Base-by-base conservation (phyloP, 768 basidiomycete species). In the Paxillus rubicundulus region DNA sequence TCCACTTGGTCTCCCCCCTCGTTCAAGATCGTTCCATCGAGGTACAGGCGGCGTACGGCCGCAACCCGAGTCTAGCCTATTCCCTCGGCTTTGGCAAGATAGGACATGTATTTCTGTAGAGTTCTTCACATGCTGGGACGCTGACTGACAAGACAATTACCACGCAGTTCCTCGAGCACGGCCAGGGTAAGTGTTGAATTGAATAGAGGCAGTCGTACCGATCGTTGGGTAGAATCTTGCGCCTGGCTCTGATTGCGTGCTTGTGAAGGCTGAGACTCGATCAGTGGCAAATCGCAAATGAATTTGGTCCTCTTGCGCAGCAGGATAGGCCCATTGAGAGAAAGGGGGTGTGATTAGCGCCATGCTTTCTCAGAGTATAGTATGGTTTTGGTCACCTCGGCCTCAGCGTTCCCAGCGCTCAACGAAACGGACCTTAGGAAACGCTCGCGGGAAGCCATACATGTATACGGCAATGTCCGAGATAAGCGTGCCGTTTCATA, bases 391-490 rank as follows among this genome's bases (percentile, higher is more conserved):
- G n/a, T 17, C n/a, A 13, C 6, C n/a, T 16, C 7, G 42, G 24
- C 16, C 14, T 12, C 12, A 10, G 24, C 41, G 21, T 37, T 37
- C 36, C 24, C 24, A 24, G 24, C 24, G 24, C 6, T 24, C 24
- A 21, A 21, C 28, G 34, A 49, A 39, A n/a, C 38, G 12, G 27
- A 9, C 34, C 32, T 34, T 24, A 14, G 20, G 13, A 49, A 49
- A 49, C 37, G 5, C 24, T 49, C 47, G 47, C 47, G 47, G 47
- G 47, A 49, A n/a, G 33, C 17, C 47, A 24, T 18, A 13, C 9
- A 43, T 24, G 24, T 18, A 47, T 13, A 27, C n/a, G 47, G 47
- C 38, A 24, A 49, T 49, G 47, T 14, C 47, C 47, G 36, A 34
- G 47, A 49, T 38, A 40, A 49, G 33, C 17, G n/a, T 13, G 36